Evolutionary conservation across 176 grass and related monocot species (phyloP), one percentile per base, ranked within the genome.

Genomic region (Eleusine indica): DNA sequence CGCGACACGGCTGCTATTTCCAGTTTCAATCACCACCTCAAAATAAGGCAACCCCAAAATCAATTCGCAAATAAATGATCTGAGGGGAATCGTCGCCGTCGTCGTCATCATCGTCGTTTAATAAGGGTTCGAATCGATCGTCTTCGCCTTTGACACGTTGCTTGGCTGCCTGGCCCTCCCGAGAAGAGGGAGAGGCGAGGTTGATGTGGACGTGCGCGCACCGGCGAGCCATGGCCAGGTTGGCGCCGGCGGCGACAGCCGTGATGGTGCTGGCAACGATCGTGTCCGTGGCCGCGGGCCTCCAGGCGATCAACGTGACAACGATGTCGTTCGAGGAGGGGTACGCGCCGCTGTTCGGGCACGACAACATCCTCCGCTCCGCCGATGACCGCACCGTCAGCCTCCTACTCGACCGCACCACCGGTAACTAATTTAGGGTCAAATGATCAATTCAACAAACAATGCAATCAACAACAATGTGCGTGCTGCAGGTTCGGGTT

Each of bases 351-450:
- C 88, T 97, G 18, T 97, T 97, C 64, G 92, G 92, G 4, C 80
- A 87, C 15, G 48, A 71, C 72, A 92, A 94, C 47, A 85, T 97
- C 81, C 84, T 87, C 61, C 90, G 83, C 41, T 97, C 90, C 5
- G 58, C 41, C 48, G 83, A 92, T 67, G 92, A 80, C 86, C 88
- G 84, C 39, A 91, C 85, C 82, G 94, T 92, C 87, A 87, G 90
- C 74, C 92, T 97, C 86, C 79, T 92, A 51, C 92, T 97, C 70
- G 94, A 97, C 69, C 90, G 83, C 37, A 86, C 90, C 70, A 87
- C 85, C n/a, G 94, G 94, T 94, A 54, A 49, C 7, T 76, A 7
- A 18, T 65, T 11, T 57, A 5, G 53, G 1, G 18, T 35, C 32
- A 35, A 35, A 2, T 35, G 10, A 22, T 2, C 1, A 14, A 29